These are phyloP conservation scores for Aureobasidium sp. DNA, from an alignment of 2,329 filamentous ascomycete species.

Conservation along the genomic window DNA sequence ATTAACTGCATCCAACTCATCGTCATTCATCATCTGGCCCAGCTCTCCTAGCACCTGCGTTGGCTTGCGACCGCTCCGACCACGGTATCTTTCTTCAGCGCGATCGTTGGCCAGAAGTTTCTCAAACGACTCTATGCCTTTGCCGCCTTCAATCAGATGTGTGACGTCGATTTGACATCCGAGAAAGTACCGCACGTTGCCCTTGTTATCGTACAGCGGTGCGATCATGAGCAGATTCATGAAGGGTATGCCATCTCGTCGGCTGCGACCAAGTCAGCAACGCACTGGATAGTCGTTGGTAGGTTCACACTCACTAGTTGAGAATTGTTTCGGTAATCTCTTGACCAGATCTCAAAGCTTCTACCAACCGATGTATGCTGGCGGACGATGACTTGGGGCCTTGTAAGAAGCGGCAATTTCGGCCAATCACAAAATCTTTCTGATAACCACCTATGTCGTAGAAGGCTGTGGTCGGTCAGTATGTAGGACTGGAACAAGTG, in stretches of 20 bases:
- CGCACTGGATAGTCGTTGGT: background rate
- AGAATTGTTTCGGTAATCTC: slow-evolving; percentile 38
- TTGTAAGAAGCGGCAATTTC: slow-evolving; percentile 41
- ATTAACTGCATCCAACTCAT: slow-evolving; percentile 29
- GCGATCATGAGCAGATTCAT: slow-evolving; percentile 36
- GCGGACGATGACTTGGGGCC: slow-evolving; percentile 33
- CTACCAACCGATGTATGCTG: slow-evolving; percentile 31
- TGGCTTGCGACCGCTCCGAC: slow-evolving; percentile 20
- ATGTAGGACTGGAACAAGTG: background rate
- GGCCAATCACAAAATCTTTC: slow-evolving; percentile 37
- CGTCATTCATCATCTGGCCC: slow-evolving; percentile 25
- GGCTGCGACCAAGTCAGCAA: slow-evolving; percentile 14
- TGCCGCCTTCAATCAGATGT: slow-evolving; percentile 30
- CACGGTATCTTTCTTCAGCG: slow-evolving; percentile 23
- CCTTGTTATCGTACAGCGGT: slow-evolving; percentile 37
- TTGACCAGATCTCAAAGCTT: slow-evolving; percentile 32
- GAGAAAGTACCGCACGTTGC: slow-evolving; percentile 34
- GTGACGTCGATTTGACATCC: slow-evolving; percentile 36
- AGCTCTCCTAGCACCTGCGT: slow-evolving; percentile 25
- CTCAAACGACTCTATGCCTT: slow-evolving; percentile 32
- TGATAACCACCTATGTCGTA: slow-evolving; percentile 39
- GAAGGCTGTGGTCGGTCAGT: slow-evolving; percentile 29
- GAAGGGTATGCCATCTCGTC: slow-evolving; percentile 35
- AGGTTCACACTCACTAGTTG: slow-evolving; percentile 29
- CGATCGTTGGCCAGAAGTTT: slow-evolving; percentile 29